Percentiles rank a stretch among this genome's conserved stretches.
Conservation (phyloP, 2,329 filamentous ascomycete genomes). For the Pseudogymnoascus sp. region DNA sequence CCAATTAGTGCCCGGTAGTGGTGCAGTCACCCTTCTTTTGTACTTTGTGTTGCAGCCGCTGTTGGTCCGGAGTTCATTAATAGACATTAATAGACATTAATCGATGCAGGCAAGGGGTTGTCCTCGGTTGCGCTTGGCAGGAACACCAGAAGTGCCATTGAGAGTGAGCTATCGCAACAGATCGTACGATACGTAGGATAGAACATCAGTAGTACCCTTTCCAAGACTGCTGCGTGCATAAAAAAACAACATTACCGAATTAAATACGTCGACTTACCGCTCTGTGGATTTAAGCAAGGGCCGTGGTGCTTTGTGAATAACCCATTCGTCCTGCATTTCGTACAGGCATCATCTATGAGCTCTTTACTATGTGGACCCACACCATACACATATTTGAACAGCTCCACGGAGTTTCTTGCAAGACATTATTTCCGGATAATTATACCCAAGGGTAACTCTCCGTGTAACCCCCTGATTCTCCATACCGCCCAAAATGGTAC, state of each 20-base stretch:
- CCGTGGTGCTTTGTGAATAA: not conserved
- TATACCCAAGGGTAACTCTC: not conserved
- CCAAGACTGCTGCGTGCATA: not conserved
- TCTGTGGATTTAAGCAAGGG: not conserved
- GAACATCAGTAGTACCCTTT: not conserved
- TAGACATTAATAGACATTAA: not conserved
- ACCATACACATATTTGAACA: not conserved
- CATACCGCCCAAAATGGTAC: not conserved
- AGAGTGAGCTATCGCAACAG: not conserved
- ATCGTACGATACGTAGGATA: constrained; percentile 7
- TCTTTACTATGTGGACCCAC: not conserved
- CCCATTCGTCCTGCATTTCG: not conserved
- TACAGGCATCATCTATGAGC: not conserved
- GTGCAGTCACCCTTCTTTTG: not conserved
- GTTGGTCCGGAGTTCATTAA: not conserved
- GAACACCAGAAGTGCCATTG: not conserved
- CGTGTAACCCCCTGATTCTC: not conserved
- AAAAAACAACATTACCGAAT: not conserved
- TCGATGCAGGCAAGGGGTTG: not conserved
- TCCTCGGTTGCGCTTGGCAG: not conserved
- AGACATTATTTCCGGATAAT: not conserved
- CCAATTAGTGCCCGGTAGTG: not conserved
- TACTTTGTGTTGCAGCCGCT: not conserved
- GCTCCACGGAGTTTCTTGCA: not conserved
- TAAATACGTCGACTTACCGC: not conserved